Percentiles rank a stretch among this genome's conserved stretches.
Evolutionary conservation across 306 rosid genomes (phyloP).

Genomic region (Vigna unguiculata): DNA sequence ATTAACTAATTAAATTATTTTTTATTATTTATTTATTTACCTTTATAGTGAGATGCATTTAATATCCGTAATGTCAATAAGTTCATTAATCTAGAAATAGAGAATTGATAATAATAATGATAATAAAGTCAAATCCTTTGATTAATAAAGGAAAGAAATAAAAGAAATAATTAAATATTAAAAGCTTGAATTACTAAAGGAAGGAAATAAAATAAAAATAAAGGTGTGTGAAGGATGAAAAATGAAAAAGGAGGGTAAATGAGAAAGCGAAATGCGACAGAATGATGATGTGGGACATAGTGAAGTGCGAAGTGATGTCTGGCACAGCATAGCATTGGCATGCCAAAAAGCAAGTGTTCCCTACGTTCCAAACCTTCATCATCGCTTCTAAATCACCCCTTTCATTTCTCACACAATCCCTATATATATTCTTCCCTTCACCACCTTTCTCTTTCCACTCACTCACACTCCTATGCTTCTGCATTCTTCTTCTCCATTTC

Average conservation of each 20-base stretch:
- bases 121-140: no score
- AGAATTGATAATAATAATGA: no score
- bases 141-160: no score
- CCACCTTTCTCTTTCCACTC: background rate
- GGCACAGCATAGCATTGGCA: conserved; percentile 14
- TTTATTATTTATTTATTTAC: no score
- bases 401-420: background rate
- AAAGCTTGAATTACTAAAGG: no score
- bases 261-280: conserved; percentile 5
- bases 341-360: conserved; percentile 31
- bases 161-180: no score
- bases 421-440: background rate
- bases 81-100: no score
- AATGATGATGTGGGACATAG: conserved; percentile 32
- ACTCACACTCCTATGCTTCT: background rate
- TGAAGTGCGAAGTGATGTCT: conserved; percentile 12
- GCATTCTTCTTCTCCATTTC: background rate
- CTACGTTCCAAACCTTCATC: conserved; percentile 12
- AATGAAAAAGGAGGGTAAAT: background rate
- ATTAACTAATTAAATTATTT: no score
- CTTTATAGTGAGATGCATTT: no score
- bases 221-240: no score
- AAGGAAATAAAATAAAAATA: no score
- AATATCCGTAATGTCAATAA: no score
- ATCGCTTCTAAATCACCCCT: background rate